A percentile compares a stretch with the other conserved stretches of the same genome.
Evolutionary conservation across 2,329 filamentous ascomycete species (phyloP).

Genomic region (Huntiella savannae): DNA sequence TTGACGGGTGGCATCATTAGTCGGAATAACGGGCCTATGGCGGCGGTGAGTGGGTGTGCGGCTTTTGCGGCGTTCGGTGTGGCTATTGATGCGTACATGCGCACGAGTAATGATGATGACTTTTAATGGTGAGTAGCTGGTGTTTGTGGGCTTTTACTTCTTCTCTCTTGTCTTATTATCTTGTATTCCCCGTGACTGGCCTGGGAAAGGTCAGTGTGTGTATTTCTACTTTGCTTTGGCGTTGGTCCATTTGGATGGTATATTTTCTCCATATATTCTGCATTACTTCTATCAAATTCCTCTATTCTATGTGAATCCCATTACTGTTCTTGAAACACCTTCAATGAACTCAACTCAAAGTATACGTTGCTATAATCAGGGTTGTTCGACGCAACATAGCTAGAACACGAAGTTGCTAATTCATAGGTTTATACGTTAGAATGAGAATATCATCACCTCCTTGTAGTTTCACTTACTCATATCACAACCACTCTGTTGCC

Average conservation of each 20-base stretch:
- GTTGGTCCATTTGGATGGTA: constrained; percentile 2
- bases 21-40: constrained; percentile 73
- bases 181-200: not conserved
- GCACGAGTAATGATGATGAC: constrained; percentile 46
- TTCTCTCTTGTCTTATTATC: constrained; percentile 4
- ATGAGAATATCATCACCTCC: not conserved
- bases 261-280: not conserved
- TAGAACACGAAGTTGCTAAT: constrained; percentile 24
- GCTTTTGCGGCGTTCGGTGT: constrained; percentile 87
- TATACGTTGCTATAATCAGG: constrained; percentile 37
- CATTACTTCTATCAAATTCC: not conserved
- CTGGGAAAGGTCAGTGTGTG: not conserved
- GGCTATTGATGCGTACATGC: constrained; percentile 84
- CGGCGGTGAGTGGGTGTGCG: constrained; percentile 67
- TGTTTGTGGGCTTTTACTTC: not conserved
- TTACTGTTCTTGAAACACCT: constrained; percentile 27
- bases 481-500: constrained; percentile 27
- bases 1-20: constrained; percentile 80
- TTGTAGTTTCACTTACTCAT: constrained; percentile 1
- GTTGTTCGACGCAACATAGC: constrained; percentile 38
- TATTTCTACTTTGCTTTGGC: not conserved
- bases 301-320: not conserved
- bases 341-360: constrained; percentile 45
- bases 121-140: constrained; percentile 1
- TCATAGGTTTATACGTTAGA: not conserved